Evolutionary conservation across 2,329 filamentous ascomycete species (phyloP).

Genomic region (Ophiostoma ulmi): DNA sequence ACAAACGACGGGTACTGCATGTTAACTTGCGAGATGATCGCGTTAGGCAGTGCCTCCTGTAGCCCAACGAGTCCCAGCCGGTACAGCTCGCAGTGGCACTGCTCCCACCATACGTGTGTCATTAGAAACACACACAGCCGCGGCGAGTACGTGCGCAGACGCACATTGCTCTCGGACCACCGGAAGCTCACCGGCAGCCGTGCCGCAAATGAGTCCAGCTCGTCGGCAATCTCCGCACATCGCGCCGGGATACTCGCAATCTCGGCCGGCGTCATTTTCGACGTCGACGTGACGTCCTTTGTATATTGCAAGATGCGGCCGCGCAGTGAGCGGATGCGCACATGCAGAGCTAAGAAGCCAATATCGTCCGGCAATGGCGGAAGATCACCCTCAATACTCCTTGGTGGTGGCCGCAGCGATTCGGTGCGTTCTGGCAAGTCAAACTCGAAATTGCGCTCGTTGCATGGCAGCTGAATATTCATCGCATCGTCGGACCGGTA

Average conservation of each 20-base stretch:
- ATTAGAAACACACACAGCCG: conserved; percentile 54
- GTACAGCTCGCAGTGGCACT: conserved; percentile 55
- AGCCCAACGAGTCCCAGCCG: conserved; percentile 49
- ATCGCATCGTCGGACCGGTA: conserved; percentile 37
- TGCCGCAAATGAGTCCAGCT: conserved; percentile 48
- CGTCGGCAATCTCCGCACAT: conserved; percentile 44
- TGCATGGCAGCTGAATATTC: conserved; percentile 46
- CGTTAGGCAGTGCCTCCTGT: conserved; percentile 46
- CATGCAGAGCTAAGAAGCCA: conserved; percentile 52
- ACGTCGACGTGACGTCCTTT: conserved; percentile 36
- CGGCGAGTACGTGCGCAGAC: conserved; percentile 52
- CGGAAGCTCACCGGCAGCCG: conserved; percentile 52
- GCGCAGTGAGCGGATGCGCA: conserved; percentile 52
- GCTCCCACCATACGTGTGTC: conserved; percentile 57
- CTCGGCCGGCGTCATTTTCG: neutral
- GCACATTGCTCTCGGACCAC: conserved; percentile 53
- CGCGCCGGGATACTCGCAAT: conserved; percentile 37
- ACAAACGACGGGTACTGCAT: conserved; percentile 42
- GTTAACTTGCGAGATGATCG: conserved; percentile 42
- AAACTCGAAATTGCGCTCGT: conserved; percentile 51
- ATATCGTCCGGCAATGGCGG: conserved; percentile 49
- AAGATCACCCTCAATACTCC: conserved; percentile 40
- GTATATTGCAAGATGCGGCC: conserved; percentile 52
- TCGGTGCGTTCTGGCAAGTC: conserved; percentile 53
- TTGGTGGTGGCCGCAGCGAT: conserved; percentile 42